Evolutionary conservation across 108 stramenopile species (phyloP).

Genomic region (Skeletonema potamos): DNA sequence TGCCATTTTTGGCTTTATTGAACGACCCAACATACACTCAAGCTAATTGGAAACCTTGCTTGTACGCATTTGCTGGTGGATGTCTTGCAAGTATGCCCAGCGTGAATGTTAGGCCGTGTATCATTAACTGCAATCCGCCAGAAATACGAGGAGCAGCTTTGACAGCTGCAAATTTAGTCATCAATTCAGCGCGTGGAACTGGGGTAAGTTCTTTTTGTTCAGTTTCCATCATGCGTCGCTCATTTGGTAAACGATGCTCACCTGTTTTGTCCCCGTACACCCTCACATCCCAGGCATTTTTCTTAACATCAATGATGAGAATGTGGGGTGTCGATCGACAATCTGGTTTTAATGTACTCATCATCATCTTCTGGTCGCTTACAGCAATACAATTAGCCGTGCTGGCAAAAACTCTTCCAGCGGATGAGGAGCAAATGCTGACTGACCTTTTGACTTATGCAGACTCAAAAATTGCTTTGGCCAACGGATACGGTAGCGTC

Average conservation of each 20-base stretch:
- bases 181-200: conserved; percentile 62
- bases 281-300: conserved; percentile 23
- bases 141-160: conserved; percentile 73
- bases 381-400: conserved; percentile 52
- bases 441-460: conserved; percentile 59
- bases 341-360: conserved; percentile 56
- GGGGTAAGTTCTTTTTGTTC: conserved; percentile 16
- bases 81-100: conserved; percentile 58
- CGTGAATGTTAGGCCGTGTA: conserved; percentile 71
- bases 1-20: conserved; percentile 57
- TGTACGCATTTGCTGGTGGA: conserved; percentile 51
- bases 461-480: conserved; percentile 13
- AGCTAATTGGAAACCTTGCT: conserved; percentile 38
- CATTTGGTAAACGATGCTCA: background rate
- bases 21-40: conserved; percentile 50
- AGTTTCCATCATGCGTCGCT: background rate
- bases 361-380: conserved; percentile 62
- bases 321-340: conserved; percentile 44
- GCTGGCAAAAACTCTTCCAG: conserved; percentile 53
- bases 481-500: background rate
- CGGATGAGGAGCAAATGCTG: conserved; percentile 73
- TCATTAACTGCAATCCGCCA: conserved; percentile 75
- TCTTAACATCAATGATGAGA: conserved; percentile 48
- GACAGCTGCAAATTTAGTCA: conserved; percentile 67
- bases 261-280: background rate